Conservation (phyloP, 2,329 filamentous ascomycete species). For the Ophiostoma populinum region DNA sequence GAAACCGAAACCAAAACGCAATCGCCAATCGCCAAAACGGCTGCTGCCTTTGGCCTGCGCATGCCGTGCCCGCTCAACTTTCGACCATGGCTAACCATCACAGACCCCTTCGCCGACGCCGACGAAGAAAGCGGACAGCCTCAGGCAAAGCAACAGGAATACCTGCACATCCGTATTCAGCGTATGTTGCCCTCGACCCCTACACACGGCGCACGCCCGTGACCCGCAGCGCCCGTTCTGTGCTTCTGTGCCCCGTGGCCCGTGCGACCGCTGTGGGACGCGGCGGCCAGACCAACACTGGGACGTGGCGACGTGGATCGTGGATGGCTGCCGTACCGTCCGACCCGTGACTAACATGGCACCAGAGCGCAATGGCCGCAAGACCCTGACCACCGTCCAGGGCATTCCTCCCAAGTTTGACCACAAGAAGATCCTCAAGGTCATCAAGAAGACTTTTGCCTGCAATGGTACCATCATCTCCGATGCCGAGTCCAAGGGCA, state of each 20-base stretch:
- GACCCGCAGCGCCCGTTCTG: too few species aligned
- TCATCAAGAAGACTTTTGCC: slow-evolving; percentile 72
- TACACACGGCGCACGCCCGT: too few species aligned
- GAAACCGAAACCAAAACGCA: too few species aligned
- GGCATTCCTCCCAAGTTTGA: slow-evolving; percentile 98
- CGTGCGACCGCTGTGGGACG: too few species aligned
- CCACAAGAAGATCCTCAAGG: slow-evolving; percentile 99
- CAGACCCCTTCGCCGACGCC: slow-evolving; percentile 99
- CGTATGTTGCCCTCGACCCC: slow-evolving; percentile 45
- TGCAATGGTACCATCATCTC: slow-evolving; percentile 14
- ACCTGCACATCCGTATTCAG: slow-evolving; percentile 99
- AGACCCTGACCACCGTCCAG: slow-evolving; percentile 99
- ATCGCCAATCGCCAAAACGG: too few species aligned
- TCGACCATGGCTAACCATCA: neutral
- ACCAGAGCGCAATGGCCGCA: slow-evolving; percentile 98
- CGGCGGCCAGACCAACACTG: too few species aligned
- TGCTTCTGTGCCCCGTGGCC: too few species aligned
- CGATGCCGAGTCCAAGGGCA: slow-evolving; percentile 13
- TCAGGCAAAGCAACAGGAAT: slow-evolving; percentile 66
- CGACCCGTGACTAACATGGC: neutral
- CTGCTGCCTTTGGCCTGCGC: too few species aligned
- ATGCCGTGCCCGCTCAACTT: too few species aligned
- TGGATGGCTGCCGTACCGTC: too few species aligned
- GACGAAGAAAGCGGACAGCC: slow-evolving; percentile 95
- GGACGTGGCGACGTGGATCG: too few species aligned